A percentile compares a stretch with the other conserved stretches of the same genome.
Evolutionary conservation across 2,329 filamentous ascomycete genomes (phyloP).

Genomic region (Cordyceps sp.): DNA sequence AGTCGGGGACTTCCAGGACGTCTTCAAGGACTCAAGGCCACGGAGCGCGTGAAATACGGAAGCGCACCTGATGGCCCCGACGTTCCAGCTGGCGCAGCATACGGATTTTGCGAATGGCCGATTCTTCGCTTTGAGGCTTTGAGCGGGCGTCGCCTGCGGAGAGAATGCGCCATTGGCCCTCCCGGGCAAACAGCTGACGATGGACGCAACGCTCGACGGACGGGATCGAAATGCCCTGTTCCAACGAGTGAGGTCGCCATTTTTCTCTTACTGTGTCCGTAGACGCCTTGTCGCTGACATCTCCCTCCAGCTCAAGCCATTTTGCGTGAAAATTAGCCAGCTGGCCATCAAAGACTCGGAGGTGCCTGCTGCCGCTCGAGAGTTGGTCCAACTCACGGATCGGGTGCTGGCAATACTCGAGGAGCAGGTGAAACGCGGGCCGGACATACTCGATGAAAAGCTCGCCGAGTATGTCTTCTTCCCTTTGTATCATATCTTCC

Average conservation of each 20-base stretch:
- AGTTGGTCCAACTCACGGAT: constrained; percentile 27
- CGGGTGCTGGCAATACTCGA: constrained; percentile 30
- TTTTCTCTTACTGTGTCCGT: not conserved
- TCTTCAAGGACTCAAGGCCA: no score
- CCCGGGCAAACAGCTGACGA: no score
- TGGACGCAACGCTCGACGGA: no score
- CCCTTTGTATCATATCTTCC: constrained; percentile 73
- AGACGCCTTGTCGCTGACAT: constrained; percentile 3
- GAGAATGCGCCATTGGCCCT: no score
- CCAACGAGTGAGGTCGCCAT: constrained; percentile 12
- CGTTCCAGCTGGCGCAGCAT: no score
- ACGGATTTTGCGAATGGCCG: no score
- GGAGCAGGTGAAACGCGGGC: constrained; percentile 23
- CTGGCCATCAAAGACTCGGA: constrained; percentile 32
- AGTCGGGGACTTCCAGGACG: no score
- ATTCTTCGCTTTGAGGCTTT: no score
- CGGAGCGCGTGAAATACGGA: no score
- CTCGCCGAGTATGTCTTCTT: constrained; percentile 93
- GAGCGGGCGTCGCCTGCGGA: no score
- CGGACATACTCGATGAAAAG: constrained; percentile 52
- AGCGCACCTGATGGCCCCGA: no score
- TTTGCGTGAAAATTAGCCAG: constrained; percentile 42
- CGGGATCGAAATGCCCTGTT: constrained; percentile 18
- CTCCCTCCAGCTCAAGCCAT: constrained; percentile 38
- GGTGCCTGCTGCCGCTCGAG: constrained; percentile 21